Base-by-base conservation (phyloP, 805 yeast species). In the Kodamaea fukazawae region DNA sequence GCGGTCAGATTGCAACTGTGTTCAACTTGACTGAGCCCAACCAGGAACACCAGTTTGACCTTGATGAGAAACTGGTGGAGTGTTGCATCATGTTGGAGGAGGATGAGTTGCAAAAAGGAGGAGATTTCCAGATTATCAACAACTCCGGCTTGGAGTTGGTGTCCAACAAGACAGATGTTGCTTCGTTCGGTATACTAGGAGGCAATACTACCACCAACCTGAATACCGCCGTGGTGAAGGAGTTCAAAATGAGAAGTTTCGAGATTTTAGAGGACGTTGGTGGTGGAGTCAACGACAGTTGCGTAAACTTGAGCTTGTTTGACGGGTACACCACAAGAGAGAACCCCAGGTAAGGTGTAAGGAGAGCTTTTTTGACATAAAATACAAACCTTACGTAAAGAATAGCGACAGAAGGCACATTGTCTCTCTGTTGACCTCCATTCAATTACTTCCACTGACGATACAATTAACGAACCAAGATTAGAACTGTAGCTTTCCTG, bases 291-390 rank as follows among this genome's bases (percentile, higher is more conserved):
- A 65, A 65, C 41, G 62, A 58, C 28, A 65, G 62, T 9, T 58
- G 66, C 36, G 51, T 65, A 18, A 61, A 62, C 45, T 50, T 70
- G 11, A 70, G 63, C 48, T 48, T 66, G 23, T 65, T 70, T 34
- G 73, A 67, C 40, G 70, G 73, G 0, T 69, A 60, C 46, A 58
- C 64, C 14, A 67, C 70, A 2, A 60, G 54, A 40, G 73, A 69
- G 46, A 70, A 70, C 36, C 73, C 71, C 2, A 60, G 67, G 22
- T 62, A 43, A 41, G 22, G 4, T 20, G 23, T 6, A 8, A 6
- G 23, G 5, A 5, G 23, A 20, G 8, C 8, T 5, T 20, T 8
- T 20, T 8, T 20, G 23, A 20, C 8, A 8, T 8, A 20, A 20
- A 8, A 20, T 20, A 8, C 23, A 20, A 20, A 8, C 23, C n/a